phyloP scores from a whole-genome alignment of 2,329 filamentous ascomycete species.

The Diaporthe sp. region DNA sequence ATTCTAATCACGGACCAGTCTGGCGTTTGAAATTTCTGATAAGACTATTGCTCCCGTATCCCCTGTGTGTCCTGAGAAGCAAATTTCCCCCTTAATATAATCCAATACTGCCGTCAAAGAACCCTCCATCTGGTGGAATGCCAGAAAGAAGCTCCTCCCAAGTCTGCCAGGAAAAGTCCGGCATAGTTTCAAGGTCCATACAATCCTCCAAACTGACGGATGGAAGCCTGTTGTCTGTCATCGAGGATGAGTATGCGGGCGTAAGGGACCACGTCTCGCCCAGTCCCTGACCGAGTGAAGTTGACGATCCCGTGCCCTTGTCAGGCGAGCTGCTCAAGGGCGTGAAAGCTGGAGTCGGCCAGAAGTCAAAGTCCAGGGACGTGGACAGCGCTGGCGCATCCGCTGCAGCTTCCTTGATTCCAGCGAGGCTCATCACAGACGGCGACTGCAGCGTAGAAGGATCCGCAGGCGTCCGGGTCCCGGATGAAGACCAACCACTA shows the following conservation, averaged over 20 bases:
- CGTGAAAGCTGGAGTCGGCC: background rate
- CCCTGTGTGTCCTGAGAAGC: background rate
- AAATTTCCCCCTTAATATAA: background rate
- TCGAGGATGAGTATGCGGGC: background rate
- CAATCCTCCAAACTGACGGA: background rate
- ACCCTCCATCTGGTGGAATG: background rate
- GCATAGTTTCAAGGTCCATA: background rate
- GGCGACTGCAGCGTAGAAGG: background rate
- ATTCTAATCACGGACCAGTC: background rate
- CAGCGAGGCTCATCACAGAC: background rate
- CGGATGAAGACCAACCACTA: background rate
- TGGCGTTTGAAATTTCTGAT: too few relatives aligned
- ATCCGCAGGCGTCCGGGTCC: background rate
- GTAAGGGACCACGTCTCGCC: background rate
- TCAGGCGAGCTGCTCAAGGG: background rate
- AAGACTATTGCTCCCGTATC: too few relatives aligned
- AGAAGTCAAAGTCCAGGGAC: background rate
- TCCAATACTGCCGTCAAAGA: background rate
- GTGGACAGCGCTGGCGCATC: background rate
- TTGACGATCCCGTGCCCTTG: background rate
- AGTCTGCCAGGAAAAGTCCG: background rate
- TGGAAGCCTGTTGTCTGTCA: too few relatives aligned
- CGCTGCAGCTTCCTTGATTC: background rate
- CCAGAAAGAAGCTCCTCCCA: background rate
- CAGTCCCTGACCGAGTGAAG: background rate